Base-by-base conservation (phyloP, 164 flowering plant genomes). In the Umbilicus rupestris region DNA sequence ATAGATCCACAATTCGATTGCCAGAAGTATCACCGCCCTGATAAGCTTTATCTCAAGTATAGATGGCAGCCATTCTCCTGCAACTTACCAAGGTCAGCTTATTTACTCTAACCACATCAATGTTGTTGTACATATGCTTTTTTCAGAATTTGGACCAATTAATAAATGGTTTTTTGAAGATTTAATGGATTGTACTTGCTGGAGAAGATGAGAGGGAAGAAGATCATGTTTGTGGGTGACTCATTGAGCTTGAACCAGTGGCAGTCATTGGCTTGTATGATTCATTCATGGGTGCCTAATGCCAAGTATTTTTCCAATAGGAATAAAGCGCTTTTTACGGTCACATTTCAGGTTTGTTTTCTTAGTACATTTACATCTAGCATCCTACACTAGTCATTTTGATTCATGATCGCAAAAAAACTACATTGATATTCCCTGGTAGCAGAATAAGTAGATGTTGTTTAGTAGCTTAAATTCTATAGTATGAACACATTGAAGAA, bases 181-280 rank as follows among this genome's bases (percentile, higher is more conserved):
- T 89, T 89, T 68, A 83, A 86, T 81, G 93, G 84, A 68, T 5
- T 81, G 75, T 66, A 70, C 63, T 89, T 89, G 67, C 64, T 89
- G 83, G 72, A 65, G 73, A 82, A 70, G 70, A 73, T 76, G 80
- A 81, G 83, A 47, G 96, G 96, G 78, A 89, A 89, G 83, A 87
- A 82, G 77, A 84, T 89, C 0, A 85, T 87, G 96, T 89, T 89
- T 67, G 92, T 89, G 72, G 96, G 96, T 17, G 96, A 89, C 71
- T 89, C 96, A 11, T 66, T 89, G 76, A 86, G 89, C 66, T 64
- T 75, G 63, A 87, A 89, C 72, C 88, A 84, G 72, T 89, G 86
- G 82, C 64, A 76, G 20, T 89, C 96, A 0, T 64, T 89, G 52
- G 62, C 83, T 6, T 89, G 96, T 66, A 68, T 87, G 86, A 59